Base-by-base conservation (phyloP, 2,329 filamentous ascomycete species). In the Pseudogymnoascus verrucosus region DNA sequence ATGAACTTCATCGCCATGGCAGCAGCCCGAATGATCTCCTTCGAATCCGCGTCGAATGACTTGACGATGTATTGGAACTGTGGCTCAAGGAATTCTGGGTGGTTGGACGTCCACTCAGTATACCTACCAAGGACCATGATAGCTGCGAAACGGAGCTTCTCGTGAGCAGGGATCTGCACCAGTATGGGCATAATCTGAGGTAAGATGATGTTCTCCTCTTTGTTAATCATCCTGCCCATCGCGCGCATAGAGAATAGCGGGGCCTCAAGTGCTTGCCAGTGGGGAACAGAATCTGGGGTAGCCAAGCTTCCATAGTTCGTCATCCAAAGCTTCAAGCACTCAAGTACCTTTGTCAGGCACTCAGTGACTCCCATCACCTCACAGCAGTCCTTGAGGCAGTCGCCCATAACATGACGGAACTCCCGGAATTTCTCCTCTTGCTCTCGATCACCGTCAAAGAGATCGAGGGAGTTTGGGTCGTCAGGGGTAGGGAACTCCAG, bases 91-190 rank as follows among this genome's bases (percentile, higher is more conserved):
- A 93, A 96, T 64, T 97, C 91, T 0, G 93, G 91, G 72, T 99
- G 95, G 59, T 91, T 87, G 4, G 95, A 87, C 0, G 96, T 99
- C 95, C 95, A 99, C 75, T 98, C 93, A 0, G 96, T 99, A 74
- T 99, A 99, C 66, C 95, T 85, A 39, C 92, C 95, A 21, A 99
- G 84, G 2, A 96, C 93, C 92, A 99, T 97, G 71, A 98, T 96
- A 5, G 93, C 93, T 67, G 96, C 93, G 76, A 99, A 99, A 6
- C 93, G 91, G n/a, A 99, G 84, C 79, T 98, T 99, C 76, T 98
- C 91, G 71, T 99, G 95, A 71, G 90, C 88, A 0, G 95, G 95
- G 65, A 99, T 96, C 73, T 96, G 90, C 10, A 96, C 91, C 67
- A 99, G 86, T 64, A 99, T 81, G 16, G 93, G 93, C 78, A 99